A percentile compares a stretch with the other conserved stretches of the same genome.
Evolutionary conservation across 441 rosid species (phyloP).

Genomic region (Jatropha podagrica): DNA sequence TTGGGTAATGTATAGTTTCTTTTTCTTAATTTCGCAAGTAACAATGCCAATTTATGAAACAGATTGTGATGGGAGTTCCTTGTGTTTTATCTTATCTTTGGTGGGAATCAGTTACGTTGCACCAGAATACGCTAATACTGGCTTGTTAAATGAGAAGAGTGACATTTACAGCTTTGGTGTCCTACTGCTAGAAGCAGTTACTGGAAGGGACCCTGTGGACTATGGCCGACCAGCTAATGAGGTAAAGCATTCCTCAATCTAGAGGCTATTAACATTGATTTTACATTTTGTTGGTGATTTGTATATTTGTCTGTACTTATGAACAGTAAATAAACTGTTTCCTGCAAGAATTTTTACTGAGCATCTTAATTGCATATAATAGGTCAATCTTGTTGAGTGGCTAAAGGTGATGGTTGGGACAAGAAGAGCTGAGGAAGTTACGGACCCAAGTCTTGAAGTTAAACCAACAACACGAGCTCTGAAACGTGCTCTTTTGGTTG

Average conservation of each 20-base stretch:
- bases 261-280: neutral
- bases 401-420: slow-evolving; percentile 95
- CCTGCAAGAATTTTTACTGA: slow-evolving; percentile 10
- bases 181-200: slow-evolving; percentile 80
- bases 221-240: slow-evolving; percentile 87
- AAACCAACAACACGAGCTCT: slow-evolving; percentile 70
- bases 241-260: slow-evolving; percentile 36
- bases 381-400: slow-evolving; percentile 99
- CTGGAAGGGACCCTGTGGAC: slow-evolving; percentile 98
- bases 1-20: slow-evolving; percentile 51
- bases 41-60: neutral
- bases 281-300: neutral
- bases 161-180: slow-evolving; percentile 98
- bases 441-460: slow-evolving; percentile 68
- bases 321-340: neutral
- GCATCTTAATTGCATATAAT: slow-evolving; percentile 15
- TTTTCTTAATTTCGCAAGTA: neutral
- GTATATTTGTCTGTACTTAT: neutral
- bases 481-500: slow-evolving; percentile 80
- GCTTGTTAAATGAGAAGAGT: slow-evolving; percentile 90
- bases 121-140: slow-evolving; percentile 96
- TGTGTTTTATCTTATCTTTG: neutral
- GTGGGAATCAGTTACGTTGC: slow-evolving; percentile 79
- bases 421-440: slow-evolving; percentile 87
- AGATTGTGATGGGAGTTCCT: neutral